Conservation (phyloP, 352 stramenopile species). For the Bremia lactucae region DNA sequence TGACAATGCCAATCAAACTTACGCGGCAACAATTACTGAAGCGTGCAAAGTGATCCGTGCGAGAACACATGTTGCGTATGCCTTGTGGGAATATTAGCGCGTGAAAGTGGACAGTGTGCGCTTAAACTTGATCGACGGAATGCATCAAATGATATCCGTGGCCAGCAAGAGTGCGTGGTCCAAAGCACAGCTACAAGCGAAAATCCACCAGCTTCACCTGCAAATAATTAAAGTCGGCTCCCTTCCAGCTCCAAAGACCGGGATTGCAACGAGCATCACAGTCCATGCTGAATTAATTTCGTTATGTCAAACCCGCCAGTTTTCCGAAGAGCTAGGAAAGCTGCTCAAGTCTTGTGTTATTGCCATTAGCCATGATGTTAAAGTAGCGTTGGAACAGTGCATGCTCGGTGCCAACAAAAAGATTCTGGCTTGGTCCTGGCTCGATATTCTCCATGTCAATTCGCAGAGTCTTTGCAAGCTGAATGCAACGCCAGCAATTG, state of each 20-base stretch:
- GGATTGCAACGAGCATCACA: conserved; percentile 56
- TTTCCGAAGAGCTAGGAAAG: conserved; percentile 37
- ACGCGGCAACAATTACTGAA: background rate
- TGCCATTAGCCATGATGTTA: conserved; percentile 10
- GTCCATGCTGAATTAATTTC: conserved; percentile 61
- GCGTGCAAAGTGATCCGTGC: conserved; percentile 19
- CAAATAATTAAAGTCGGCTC: conserved; percentile 73
- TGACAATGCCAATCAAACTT: background rate
- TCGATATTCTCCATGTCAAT: no score
- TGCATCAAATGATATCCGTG: conserved; percentile 47
- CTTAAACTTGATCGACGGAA: conserved; percentile 66
- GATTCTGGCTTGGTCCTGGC: conserved; percentile 31
- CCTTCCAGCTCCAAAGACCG: conserved; percentile 79
- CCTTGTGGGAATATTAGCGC: conserved; percentile 63
- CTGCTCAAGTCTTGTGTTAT: conserved; percentile 5
- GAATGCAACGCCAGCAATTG: no score
- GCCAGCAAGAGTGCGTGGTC: conserved; percentile 54
- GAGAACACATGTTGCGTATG: conserved; percentile 54
- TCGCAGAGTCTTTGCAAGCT: no score
- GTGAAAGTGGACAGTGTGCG: conserved; percentile 39
- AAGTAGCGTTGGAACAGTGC: conserved; percentile 17
- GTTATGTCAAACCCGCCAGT: conserved; percentile 77
- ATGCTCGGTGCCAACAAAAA: conserved; percentile 20
- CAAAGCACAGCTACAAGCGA: conserved; percentile 59
- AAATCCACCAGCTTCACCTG: conserved; percentile 58